Evolutionary conservation across 2,329 filamentous ascomycete genomes (phyloP).

Genomic region (Pseudopyricularia cyperi): DNA sequence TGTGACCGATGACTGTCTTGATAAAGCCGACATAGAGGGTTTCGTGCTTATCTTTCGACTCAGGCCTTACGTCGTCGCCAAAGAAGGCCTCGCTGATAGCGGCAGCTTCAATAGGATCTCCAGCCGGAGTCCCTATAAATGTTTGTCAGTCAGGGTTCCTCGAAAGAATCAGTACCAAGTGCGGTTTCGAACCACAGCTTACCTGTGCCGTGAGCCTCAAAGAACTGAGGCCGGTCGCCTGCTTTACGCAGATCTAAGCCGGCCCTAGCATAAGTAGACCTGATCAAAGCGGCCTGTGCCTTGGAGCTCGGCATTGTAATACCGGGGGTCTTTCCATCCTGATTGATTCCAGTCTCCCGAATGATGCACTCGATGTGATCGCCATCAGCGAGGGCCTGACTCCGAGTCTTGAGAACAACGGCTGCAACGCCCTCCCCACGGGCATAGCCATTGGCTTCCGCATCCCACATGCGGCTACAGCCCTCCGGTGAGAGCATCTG

Average conservation of each 20-base stretch:
- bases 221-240: conserved; percentile 13
- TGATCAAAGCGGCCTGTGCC: conserved; percentile 26
- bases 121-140: conserved; percentile 21
- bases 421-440: conserved; percentile 35
- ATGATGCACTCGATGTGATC: conserved; percentile 25
- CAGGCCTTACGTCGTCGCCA: not conserved
- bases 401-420: conserved; percentile 31
- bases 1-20: conserved; percentile 16
- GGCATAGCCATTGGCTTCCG: conserved; percentile 34
- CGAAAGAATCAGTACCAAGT: not conserved
- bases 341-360: conserved; percentile 26
- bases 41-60: not conserved
- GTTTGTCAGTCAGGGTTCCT: conserved; percentile 19
- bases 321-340: conserved; percentile 30
- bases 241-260: conserved; percentile 19
- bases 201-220: conserved; percentile 10
- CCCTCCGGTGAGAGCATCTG: conserved; percentile 24
- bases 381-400: conserved; percentile 31
- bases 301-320: conserved; percentile 32
- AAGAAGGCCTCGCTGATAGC: conserved; percentile 20
- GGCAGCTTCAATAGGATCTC: conserved; percentile 26
- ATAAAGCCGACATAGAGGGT: conserved; percentile 13
- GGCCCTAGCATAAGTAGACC: conserved; percentile 21
- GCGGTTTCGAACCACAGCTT: conserved; percentile 9
- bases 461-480: conserved; percentile 28